Conservation (phyloP, 2,329 filamentous ascomycete species). For the Macrophomina pseudophaseolina region DNA sequence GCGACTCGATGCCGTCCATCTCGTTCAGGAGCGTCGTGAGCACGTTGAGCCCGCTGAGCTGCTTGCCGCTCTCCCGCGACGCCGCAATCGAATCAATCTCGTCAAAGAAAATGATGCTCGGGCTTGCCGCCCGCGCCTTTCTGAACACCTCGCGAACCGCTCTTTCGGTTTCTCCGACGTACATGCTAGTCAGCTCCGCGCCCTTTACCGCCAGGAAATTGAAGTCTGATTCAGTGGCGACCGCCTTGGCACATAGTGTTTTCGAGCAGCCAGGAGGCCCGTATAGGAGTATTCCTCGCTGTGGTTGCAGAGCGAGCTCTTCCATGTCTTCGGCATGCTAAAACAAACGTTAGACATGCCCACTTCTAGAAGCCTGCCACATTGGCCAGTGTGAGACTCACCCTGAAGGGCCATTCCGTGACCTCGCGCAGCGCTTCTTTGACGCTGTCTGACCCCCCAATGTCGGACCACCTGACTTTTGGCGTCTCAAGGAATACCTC, state of each 20-base stretch:
- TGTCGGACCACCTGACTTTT: slow-evolving; percentile 83
- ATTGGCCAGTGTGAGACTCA: slow-evolving; percentile 37
- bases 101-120: slow-evolving; percentile 95
- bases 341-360: slow-evolving; percentile 14
- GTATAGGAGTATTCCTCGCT: slow-evolving; percentile 86
- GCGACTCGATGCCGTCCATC: slow-evolving; percentile 90
- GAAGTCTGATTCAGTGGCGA: slow-evolving; percentile 86
- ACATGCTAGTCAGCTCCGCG: slow-evolving; percentile 93
- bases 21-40: slow-evolving; percentile 89
- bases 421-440: slow-evolving; percentile 66
- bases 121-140: slow-evolving; percentile 81
- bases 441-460: slow-evolving; percentile 80
- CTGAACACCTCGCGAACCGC: slow-evolving; percentile 84
- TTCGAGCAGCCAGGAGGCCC: slow-evolving; percentile 95
- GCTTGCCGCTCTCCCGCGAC: slow-evolving; percentile 58
- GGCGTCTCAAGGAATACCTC: slow-evolving; percentile 89
- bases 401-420: slow-evolving; percentile 63
- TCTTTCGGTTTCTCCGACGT: slow-evolving; percentile 92
- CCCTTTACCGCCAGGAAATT: slow-evolving; percentile 97
- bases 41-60: slow-evolving; percentile 71
- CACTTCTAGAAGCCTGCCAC: slow-evolving; percentile 26
- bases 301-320: slow-evolving; percentile 61
- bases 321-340: slow-evolving; percentile 58
- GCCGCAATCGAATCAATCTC: slow-evolving; percentile 88
- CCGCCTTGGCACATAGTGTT: slow-evolving; percentile 86